A percentile compares a stretch with the other conserved stretches of the same genome.
phyloP scores from a whole-genome alignment of 257 asterid genomes.

The Paulownia fortunei region DNA sequence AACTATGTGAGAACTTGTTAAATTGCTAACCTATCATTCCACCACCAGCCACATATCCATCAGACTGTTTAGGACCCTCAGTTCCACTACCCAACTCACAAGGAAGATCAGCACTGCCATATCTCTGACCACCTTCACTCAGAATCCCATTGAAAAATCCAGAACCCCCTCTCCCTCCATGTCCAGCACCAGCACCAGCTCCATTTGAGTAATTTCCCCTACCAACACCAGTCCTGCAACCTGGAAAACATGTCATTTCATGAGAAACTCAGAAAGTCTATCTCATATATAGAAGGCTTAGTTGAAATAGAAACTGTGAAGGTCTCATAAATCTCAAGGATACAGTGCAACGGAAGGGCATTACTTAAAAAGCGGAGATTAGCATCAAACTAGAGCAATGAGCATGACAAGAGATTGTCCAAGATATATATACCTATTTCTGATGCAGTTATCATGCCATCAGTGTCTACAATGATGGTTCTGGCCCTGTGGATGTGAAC shows the following conservation, averaged over 20 bases:
- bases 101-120: slow-evolving; percentile 93
- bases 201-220: slow-evolving; percentile 92
- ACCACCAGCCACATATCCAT: slow-evolving; percentile 86
- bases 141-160: slow-evolving; percentile 74
- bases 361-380: slow-evolving; percentile 25
- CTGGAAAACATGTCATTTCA: slow-evolving; percentile 50
- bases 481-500: slow-evolving; percentile 96
- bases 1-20: slow-evolving; percentile 18
- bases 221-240: slow-evolving; percentile 92
- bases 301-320: slow-evolving; percentile 4
- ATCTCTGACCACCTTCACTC: slow-evolving; percentile 81
- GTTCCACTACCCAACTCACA: slow-evolving; percentile 97
- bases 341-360: slow-evolving; percentile 20
- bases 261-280: slow-evolving; percentile 26
- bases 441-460: slow-evolving; percentile 89
- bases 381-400: slow-evolving; percentile 20
- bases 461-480: slow-evolving; percentile 72
- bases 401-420: slow-evolving; percentile 12
- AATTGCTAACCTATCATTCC: slow-evolving; percentile 78
- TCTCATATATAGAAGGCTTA: slow-evolving; percentile 26
- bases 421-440: slow-evolving; percentile 67
- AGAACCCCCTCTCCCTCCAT: slow-evolving; percentile 98
- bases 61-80: slow-evolving; percentile 66
- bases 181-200: slow-evolving; percentile 97
- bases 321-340: slow-evolving; percentile 25